Percentiles rank a stretch among this genome's conserved stretches.
Conservation (phyloP, 805 yeast genomes). For the Candida morakotiae region DNA sequence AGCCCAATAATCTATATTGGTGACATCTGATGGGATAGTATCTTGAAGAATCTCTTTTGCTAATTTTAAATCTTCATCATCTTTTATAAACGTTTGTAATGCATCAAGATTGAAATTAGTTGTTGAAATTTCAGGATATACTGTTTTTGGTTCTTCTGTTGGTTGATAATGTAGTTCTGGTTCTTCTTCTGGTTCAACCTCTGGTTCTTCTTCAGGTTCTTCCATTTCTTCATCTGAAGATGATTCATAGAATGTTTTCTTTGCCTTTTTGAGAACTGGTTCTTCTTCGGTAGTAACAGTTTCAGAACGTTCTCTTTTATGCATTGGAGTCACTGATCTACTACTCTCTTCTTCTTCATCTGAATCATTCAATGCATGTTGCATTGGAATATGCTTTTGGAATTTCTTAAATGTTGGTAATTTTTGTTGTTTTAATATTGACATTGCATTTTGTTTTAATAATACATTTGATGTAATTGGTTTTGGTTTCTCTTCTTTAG, state of each 20-base stretch:
- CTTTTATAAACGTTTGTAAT: conserved; percentile 56
- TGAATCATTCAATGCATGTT: conserved; percentile 48
- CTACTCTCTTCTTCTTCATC: conserved; percentile 31
- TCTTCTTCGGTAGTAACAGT: conserved; percentile 22
- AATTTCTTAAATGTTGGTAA: conserved; percentile 33
- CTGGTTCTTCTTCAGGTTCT: conserved; percentile 12
- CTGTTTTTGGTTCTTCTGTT: conserved; percentile 50
- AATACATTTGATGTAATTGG: conserved; percentile 12
- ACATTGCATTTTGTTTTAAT: conserved; percentile 23
- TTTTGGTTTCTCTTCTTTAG: conserved; percentile 18
- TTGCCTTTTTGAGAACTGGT: conserved; percentile 18
- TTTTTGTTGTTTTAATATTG: conserved; percentile 19
- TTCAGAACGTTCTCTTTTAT: conserved; percentile 27
- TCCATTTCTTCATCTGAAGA: conserved; percentile 30
- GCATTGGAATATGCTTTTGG: conserved; percentile 42
- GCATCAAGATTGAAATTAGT: conserved; percentile 38
- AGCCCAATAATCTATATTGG: conserved; percentile 56
- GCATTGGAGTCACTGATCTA: conserved; percentile 32
- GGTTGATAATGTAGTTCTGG: conserved; percentile 42
- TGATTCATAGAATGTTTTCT: conserved; percentile 30
- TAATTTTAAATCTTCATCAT: conserved; percentile 66
- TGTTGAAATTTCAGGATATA: conserved; percentile 39
- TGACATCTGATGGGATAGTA: conserved; percentile 10
- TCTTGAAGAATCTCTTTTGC: conserved; percentile 37
- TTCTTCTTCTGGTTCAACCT: conserved; percentile 12